Evolutionary conservation across 2,329 filamentous ascomycete genomes (phyloP), one percentile per base, ranked within the genome.

Genomic region (Sphaerostilbella broomeana): DNA sequence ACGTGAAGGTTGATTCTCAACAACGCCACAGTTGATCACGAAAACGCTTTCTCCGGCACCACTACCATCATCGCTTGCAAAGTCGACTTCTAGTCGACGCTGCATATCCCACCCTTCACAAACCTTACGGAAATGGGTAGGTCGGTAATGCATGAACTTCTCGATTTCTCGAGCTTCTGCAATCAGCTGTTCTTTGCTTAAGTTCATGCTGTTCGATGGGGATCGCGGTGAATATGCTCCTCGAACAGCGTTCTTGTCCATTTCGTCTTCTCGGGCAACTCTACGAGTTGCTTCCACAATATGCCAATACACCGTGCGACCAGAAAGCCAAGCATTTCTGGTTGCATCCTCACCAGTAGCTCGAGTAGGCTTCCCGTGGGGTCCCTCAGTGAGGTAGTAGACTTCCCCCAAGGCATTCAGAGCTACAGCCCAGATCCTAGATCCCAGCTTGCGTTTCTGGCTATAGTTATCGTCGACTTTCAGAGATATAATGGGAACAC

Each of bases 41-140:
- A 94, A 70, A 26, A 94, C 67, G 12, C 72, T 73, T 60, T 95
- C 90, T 15, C 88, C 88, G 18, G 80, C 81, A 34, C 80, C 77
- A 39, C 77, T 68, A n/a, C 77, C 76, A 61, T 92, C 84, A 48
- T 89, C 86, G 15, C 77, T 79, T 27, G 84, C 84, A 62, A 95
- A 97, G 56, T 98, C 92, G 3, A 95, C 86, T 52, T 92, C 83
- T 3, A 97, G 67, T 46, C 70, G 79, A 44, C 88, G 77, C 38
- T 79, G 79, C 89, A 97, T 97, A 54, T 97, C 86, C 90, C 92
- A 97, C 3, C 84, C 84, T 29, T 84, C 67, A 54, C 85, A 97
- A 1, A 78, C 69, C 52, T 80, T 81, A 16, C 81, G 79, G 58
- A 94, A 94, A 50, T 94, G 77, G 27, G 77, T 75, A 4, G 90